Base-by-base conservation (phyloP, 2,329 filamentous ascomycete species). In the Sporothrix protearum region DNA sequence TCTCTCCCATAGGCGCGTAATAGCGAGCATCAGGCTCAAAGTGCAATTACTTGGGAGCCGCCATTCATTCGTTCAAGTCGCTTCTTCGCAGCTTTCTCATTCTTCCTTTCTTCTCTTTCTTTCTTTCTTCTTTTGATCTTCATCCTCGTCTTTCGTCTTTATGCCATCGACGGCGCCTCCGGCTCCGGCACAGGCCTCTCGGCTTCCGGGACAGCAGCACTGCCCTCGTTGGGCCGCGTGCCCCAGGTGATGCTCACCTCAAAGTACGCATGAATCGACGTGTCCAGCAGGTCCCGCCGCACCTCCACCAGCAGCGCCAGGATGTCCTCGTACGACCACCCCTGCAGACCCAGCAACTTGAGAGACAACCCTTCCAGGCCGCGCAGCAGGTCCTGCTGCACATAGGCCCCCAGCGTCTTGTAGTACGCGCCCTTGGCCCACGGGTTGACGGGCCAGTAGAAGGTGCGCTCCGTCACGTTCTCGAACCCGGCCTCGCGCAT, bases 391-490 rank as follows among this genome's bases (percentile, higher is more conserved):
- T 78, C 75, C 59, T 74, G 72, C 12, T 76, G 73, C 33, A 75
- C 68, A 64, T 74, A 76, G 10, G 72, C 55, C 28, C 73, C 70
- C 4, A 78, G 71, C 22, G 74, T 72, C 66, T 77, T 77, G 59
- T 76, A 75, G 72, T 76, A 75, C 39, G 74, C 70, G 4, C 76
- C 77, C 22, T 74, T 76, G 1, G 77, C 68, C 77, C 77, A 79
- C 2, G 75, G 42, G 68, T 71, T 74, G 25, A 75, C 66, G 4
- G 76, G 76, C 74, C 76, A 77, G 68, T 74, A 75, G 47, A 77
- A 77, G 10, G 47, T 71, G 57, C 74, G 74, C 71, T 78, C 77
- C 14, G 76, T 74, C 6, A 78, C 72, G 14, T 77, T 70, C 55
- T 74, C 75, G 55, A 77, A 76, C 0, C 77, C 77, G 61, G 73